These are phyloP conservation scores for Myxozyma mucilagina DNA, from an alignment of 805 yeast genomes.

Conservation along the genomic window DNA sequence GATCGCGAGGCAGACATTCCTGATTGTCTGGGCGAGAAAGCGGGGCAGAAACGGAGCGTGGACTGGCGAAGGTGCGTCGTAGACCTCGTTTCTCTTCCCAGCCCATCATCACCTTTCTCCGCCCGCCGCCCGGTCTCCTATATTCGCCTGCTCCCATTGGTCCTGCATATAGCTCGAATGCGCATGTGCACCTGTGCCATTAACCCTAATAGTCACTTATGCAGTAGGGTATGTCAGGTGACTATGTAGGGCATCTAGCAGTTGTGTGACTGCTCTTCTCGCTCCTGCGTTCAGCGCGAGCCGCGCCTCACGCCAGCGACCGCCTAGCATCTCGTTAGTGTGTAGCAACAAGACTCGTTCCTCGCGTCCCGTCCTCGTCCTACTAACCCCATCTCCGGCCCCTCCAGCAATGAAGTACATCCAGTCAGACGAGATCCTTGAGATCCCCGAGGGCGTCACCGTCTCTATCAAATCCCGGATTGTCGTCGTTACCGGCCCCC, in stretches of 20 bases:
- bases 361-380: background rate
- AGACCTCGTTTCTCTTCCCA: no score
- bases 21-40: no score
- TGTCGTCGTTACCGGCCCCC: conserved; percentile 93
- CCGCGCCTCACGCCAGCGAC: background rate
- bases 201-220: background rate
- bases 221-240: background rate
- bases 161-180: background rate
- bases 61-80: no score
- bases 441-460: conserved; percentile 88
- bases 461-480: conserved; percentile 88
- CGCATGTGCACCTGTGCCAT: background rate
- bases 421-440: conserved; percentile 80
- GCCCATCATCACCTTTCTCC: no score
- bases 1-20: no score
- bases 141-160: background rate
- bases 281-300: background rate
- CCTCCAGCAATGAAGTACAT: conserved; percentile 67
- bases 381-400: background rate
- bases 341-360: background rate
- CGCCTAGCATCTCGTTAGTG: no score
- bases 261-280: background rate
- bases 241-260: background rate
- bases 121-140: background rate
- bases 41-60: background rate